These are phyloP conservation scores for Porodaedalea pini DNA, from an alignment of 1,284 basidiomycete species.

Conservation along the genomic window DNA sequence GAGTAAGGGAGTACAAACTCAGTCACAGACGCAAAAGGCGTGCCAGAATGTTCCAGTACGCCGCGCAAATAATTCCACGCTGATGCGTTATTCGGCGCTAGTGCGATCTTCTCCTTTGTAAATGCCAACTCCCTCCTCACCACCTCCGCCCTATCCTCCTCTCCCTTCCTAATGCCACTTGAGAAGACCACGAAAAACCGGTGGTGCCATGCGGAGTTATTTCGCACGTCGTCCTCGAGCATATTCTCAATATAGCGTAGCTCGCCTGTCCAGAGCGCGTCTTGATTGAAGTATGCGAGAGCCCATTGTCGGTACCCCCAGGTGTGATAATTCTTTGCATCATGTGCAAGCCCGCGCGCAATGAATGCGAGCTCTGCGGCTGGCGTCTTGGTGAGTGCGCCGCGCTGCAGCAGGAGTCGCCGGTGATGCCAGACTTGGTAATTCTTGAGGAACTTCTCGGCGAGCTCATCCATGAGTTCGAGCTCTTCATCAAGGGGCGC, in stretches of 20 bases:
- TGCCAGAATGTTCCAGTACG: constrained; percentile 54
- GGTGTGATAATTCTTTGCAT: constrained; percentile 94
- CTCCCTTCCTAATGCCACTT: constrained; percentile 52
- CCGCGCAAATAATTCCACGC: constrained; percentile 95
- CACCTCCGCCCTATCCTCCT: constrained; percentile 54
- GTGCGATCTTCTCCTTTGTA: constrained; percentile 73
- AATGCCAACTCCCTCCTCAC: constrained; percentile 70
- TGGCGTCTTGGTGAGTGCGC: constrained; percentile 10
- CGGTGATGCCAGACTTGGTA: constrained; percentile 99
- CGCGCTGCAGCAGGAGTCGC: constrained; percentile 55
- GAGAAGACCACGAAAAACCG: constrained; percentile 90
- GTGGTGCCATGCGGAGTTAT: constrained; percentile 99
- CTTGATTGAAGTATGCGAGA: constrained; percentile 65
- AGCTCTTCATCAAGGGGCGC: constrained; percentile 74
- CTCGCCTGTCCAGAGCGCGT: constrained; percentile 78
- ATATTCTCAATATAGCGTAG: constrained; percentile 74
- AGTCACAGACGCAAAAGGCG: constrained; percentile 53
- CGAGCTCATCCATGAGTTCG: constrained; percentile 78
- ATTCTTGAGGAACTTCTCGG: constrained; percentile 80
- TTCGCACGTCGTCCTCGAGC: constrained; percentile 78
- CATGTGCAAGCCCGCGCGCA: constrained; percentile 61
- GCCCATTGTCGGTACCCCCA: constrained; percentile 95
- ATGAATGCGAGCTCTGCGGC: constrained; percentile 76
- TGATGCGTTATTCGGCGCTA: constrained; percentile 86
- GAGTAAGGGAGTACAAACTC: constrained; percentile 69